phyloP scores from a whole-genome alignment of 768 basidiomycete species.

The Crepidotus variabilis region DNA sequence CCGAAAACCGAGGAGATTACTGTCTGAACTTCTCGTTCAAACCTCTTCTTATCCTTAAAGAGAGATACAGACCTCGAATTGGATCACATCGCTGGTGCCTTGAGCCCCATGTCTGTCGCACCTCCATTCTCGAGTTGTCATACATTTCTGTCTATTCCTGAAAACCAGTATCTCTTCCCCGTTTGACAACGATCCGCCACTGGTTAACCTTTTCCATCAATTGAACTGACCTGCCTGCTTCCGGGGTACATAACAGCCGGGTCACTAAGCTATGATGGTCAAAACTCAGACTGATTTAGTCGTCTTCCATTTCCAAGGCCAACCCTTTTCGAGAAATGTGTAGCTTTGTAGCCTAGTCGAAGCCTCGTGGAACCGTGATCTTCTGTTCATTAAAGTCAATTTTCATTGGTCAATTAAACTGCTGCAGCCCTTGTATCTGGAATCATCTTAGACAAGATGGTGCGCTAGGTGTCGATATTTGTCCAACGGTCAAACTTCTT shows the following conservation, averaged over 20 bases:
- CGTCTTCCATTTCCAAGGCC: background rate
- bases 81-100: background rate
- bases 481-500: too few species aligned
- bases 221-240: background rate
- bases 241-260: background rate
- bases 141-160: background rate
- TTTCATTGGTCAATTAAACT: too few species aligned
- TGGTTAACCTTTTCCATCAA: background rate
- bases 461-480: too few species aligned
- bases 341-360: background rate
- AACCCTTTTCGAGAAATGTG: background rate
- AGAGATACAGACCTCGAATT: background rate
- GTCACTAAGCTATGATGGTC: background rate
- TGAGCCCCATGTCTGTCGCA: background rate
- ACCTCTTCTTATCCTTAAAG: background rate
- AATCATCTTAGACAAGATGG: too few species aligned
- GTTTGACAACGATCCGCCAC: background rate
- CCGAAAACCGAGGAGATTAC: background rate
- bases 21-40: background rate
- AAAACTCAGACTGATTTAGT: background rate
- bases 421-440: too few species aligned
- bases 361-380: too few species aligned
- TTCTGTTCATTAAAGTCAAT: too few species aligned
- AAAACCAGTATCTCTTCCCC: background rate
- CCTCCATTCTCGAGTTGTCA: background rate